Percentiles rank a stretch among this genome's conserved stretches.
phyloP scores from a whole-genome alignment of 257 asterid genomes.

The Forsythia viridissima region DNA sequence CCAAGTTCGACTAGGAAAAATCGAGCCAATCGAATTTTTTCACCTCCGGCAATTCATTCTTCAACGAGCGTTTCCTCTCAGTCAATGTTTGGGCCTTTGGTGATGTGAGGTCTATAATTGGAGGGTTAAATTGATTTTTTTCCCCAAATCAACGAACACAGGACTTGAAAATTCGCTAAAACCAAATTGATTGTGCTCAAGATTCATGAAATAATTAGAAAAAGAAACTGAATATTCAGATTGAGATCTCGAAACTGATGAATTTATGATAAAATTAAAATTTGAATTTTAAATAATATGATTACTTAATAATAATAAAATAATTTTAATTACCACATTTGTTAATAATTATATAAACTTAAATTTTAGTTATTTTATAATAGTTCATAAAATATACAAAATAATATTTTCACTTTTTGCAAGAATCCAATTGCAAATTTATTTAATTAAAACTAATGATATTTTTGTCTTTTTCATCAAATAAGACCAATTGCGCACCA shows the following conservation, averaged over 20 bases:
- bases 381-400: too few species aligned
- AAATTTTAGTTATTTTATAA: too few species aligned
- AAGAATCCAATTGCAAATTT: too few species aligned
- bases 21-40: not conserved
- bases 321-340: too few species aligned
- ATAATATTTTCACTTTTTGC: too few species aligned
- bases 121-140: too few species aligned
- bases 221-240: conserved; percentile 16
- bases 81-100: conserved; percentile 2
- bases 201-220: conserved; percentile 14
- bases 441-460: too few species aligned
- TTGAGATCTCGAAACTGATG: conserved; percentile 19
- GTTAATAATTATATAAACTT: too few species aligned
- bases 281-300: too few species aligned
- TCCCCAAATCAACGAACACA: not conserved
- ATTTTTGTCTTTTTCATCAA: too few species aligned
- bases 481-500: too few species aligned
- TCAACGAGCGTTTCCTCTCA: conserved; percentile 18
- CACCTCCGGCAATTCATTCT: conserved; percentile 12
- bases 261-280: not conserved
- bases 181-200: not conserved
- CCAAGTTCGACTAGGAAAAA: not conserved
- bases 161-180: not conserved
- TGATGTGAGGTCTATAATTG: conserved; percentile 1
- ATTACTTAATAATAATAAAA: too few species aligned